These are phyloP conservation scores for Pueraria montana DNA, from an alignment of 306 rosid species.

Conservation along the genomic window DNA sequence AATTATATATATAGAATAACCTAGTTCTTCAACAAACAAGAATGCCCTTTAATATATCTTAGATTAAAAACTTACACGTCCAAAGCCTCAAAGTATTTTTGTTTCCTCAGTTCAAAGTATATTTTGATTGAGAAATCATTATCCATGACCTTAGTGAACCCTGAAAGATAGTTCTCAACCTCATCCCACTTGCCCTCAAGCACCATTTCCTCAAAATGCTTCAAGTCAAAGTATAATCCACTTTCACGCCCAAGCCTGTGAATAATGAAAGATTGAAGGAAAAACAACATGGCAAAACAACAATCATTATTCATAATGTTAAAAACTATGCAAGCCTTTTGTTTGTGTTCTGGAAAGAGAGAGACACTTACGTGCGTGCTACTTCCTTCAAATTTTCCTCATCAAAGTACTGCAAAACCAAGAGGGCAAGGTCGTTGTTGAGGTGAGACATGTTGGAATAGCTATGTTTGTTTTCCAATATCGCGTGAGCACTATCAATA, in stretches of 20 bases:
- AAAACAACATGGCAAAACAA: not conserved
- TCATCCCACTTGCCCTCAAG: slow-evolving; percentile 59
- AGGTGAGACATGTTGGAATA: not conserved
- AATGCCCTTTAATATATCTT: not conserved
- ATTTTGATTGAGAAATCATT: slow-evolving; percentile 49
- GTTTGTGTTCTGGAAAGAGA: not conserved
- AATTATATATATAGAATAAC: not conserved
- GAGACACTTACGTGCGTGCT: not conserved
- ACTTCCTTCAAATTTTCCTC: not conserved
- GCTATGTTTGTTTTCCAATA: not conserved
- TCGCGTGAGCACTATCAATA: not conserved
- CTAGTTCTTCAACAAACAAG: not conserved
- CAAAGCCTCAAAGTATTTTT: slow-evolving; percentile 60
- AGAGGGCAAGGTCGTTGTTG: slow-evolving; percentile 37
- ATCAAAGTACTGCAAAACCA: slow-evolving; percentile 29
- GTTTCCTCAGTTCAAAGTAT: slow-evolving; percentile 58
- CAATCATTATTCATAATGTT: not conserved
- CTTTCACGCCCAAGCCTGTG: not conserved
- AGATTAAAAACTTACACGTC: slow-evolving; percentile 47
- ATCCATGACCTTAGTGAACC: slow-evolving; percentile 34
- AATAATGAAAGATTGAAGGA: not conserved
- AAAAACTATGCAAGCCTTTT: not conserved
- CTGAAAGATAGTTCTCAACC: slow-evolving; percentile 52
- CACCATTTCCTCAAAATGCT: slow-evolving; percentile 52
- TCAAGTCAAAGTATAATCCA: slow-evolving; percentile 51